phyloP scores from a whole-genome alignment of 225 moss, liverwort and hornwort species.

The Thuidium tamariscinum region DNA sequence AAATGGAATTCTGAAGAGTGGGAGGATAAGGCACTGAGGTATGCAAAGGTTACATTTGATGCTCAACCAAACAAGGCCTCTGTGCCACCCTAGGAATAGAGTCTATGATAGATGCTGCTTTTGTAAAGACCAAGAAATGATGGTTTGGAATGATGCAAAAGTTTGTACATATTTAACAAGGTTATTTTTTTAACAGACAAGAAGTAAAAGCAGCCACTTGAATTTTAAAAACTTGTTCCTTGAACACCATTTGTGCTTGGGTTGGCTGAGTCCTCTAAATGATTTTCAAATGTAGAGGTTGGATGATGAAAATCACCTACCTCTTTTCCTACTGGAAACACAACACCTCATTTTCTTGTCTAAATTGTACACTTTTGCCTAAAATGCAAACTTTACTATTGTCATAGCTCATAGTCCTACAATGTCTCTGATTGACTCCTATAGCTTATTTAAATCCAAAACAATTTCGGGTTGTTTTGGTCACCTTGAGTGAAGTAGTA shows the following conservation, averaged over 20 bases:
- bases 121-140: neutral
- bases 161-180: neutral
- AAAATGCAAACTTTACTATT: neutral
- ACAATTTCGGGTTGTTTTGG: too few species aligned
- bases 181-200: too few species aligned
- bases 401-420: fast-evolving
- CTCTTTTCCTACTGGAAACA: neutral
- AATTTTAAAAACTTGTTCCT: neutral
- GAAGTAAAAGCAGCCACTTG: neutral
- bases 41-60: neutral
- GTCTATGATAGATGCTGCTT: neutral
- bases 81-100: neutral
- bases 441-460: neutral
- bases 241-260: neutral
- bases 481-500: too few species aligned
- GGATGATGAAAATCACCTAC: neutral
- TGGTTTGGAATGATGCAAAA: neutral
- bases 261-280: too few species aligned
- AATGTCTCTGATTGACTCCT: neutral
- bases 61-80: neutral
- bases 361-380: neutral
- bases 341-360: neutral
- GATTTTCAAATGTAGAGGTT: neutral
- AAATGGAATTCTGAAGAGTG: too few species aligned
- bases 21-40: neutral